A percentile compares a stretch with the other conserved stretches of the same genome.
Conservation (phyloP, 2,329 filamentous ascomycete genomes). For the Monosporascus ibericus region DNA sequence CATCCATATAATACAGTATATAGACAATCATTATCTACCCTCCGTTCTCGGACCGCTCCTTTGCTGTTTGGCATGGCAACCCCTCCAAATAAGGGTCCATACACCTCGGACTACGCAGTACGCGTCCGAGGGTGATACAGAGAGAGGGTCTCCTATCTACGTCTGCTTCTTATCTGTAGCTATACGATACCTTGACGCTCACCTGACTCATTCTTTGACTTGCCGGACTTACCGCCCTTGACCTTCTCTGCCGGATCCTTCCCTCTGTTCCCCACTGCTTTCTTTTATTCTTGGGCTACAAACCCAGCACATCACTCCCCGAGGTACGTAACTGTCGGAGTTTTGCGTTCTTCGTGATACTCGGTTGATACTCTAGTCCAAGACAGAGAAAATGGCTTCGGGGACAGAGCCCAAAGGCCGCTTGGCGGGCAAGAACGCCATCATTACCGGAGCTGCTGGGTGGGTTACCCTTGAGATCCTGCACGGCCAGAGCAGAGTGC, state of each 20-base stretch:
- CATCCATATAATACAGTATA: too few relatives aligned
- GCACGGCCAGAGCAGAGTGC: neutral
- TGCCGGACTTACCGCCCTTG: neutral
- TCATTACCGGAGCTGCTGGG: slow-evolving; percentile 84
- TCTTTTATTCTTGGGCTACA: too few relatives aligned
- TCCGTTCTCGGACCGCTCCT: neutral
- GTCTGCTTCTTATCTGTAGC: neutral
- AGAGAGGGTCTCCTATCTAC: too few relatives aligned
- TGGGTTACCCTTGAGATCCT: slow-evolving; percentile 39
- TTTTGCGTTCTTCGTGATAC: neutral
- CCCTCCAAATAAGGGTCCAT: neutral
- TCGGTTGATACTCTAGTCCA: neutral
- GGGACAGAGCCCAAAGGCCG: slow-evolving; percentile 34
- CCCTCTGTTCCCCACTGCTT: neutral
- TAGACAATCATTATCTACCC: neutral
- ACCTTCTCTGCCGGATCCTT: neutral
- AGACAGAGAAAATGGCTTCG: slow-evolving; percentile 17
- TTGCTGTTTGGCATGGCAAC: neutral
- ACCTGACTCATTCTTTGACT: neutral
- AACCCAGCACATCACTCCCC: too few relatives aligned
- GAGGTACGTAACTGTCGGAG: too few relatives aligned
- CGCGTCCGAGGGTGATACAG: neutral
- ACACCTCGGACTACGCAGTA: neutral
- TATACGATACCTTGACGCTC: neutral
- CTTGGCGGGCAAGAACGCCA: slow-evolving; percentile 54